phyloP scores from a whole-genome alignment of 106 monocot species.

The Dendrobium huoshanense region DNA sequence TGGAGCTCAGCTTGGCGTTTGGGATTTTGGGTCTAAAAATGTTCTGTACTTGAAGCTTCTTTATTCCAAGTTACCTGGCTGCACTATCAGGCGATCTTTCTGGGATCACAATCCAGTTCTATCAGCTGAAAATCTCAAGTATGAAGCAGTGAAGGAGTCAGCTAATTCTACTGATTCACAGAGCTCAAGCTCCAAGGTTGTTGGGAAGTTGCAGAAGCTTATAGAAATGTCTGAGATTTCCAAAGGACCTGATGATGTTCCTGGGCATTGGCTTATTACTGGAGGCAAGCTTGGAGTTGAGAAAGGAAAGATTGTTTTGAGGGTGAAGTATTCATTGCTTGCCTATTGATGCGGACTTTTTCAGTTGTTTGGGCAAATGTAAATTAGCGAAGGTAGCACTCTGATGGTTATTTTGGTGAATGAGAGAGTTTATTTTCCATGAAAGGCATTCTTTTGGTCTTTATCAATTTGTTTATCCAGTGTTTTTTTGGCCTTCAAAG shows the following conservation, averaged over 20 bases:
- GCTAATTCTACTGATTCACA: conserved; percentile 3
- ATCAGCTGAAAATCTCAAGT: neutral
- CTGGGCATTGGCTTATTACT: conserved; percentile 83
- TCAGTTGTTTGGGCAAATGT: neutral
- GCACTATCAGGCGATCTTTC: conserved; percentile 61
- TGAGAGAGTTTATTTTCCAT: neutral
- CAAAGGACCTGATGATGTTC: conserved; percentile 63
- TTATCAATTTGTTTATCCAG: too few species aligned
- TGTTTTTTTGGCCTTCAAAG: too few species aligned
- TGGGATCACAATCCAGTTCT: conserved; percentile 53
- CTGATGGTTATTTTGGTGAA: neutral
- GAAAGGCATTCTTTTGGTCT: neutral
- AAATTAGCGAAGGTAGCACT: neutral
- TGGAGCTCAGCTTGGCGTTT: conserved; percentile 75
- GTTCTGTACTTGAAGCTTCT: conserved; percentile 70
- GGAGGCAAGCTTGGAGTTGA: conserved; percentile 82
- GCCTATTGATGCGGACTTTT: conserved; percentile 32
- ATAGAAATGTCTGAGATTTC: conserved; percentile 57
- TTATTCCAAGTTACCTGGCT: conserved; percentile 64
- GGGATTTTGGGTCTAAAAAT: conserved; percentile 78
- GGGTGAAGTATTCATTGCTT: conserved; percentile 81
- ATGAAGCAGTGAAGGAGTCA: neutral
- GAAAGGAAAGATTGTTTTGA: conserved; percentile 69
- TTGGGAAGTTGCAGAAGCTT: conserved; percentile 45
- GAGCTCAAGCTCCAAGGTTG: conserved; percentile 25